Conservation (phyloP, 1,284 basidiomycete genomes). For the Ceratobasidium sp. region DNA sequence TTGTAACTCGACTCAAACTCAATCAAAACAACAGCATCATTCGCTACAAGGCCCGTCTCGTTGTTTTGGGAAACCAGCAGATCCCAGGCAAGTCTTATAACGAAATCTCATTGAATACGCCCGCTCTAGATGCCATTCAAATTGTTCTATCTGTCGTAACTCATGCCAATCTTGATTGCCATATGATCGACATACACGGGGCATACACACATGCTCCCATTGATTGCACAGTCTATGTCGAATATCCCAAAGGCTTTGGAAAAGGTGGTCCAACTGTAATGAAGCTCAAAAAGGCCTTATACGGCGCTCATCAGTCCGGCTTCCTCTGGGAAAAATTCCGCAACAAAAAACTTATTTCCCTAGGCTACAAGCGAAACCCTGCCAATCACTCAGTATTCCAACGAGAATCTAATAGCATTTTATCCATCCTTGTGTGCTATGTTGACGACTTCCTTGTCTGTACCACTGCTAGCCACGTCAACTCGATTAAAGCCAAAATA, state of each 20-base stretch:
- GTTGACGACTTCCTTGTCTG: too few relatives aligned
- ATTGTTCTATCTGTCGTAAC: background rate
- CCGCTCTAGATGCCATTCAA: background rate
- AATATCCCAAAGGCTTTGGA: conserved; percentile 1
- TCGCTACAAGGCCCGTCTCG: too few relatives aligned
- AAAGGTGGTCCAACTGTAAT: conserved; percentile 13
- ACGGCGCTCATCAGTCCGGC: too few relatives aligned
- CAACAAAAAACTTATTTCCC: background rate
- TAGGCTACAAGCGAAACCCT: background rate
- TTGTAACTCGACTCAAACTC: background rate
- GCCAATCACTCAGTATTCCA: background rate
- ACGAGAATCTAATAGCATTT: background rate
- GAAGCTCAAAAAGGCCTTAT: too few relatives aligned
- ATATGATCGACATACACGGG: background rate
- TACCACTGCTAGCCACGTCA: too few relatives aligned
- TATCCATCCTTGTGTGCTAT: too few relatives aligned
- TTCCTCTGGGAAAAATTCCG: background rate
- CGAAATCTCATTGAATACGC: background rate
- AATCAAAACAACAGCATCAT: too few relatives aligned
- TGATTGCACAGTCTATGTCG: background rate
- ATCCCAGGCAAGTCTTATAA: conserved; percentile 4
- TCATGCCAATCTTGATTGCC: conserved; percentile 12
- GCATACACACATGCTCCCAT: conserved; percentile 7
- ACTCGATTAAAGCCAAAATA: too few relatives aligned
- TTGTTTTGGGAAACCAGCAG: background rate